Conservation (phyloP, 2,329 filamentous ascomycete genomes). For the Shiraia sp. region DNA sequence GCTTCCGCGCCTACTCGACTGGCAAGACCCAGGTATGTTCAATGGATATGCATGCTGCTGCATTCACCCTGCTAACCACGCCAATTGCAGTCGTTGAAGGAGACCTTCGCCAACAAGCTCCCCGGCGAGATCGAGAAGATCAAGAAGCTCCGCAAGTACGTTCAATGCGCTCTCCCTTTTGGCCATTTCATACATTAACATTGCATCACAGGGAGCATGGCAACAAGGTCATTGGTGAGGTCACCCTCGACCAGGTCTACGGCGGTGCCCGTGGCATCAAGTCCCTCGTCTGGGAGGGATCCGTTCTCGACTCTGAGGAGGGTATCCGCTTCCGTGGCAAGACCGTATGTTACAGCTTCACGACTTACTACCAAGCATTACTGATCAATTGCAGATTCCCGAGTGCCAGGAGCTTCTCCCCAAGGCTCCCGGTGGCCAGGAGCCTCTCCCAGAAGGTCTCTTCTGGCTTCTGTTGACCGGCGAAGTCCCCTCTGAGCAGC, state of each 20-base stretch:
- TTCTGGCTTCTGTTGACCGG: constrained; percentile 99
- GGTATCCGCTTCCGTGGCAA: constrained; percentile 99
- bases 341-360: constrained; percentile 61
- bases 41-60: constrained; percentile 5
- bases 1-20: constrained; percentile 87
- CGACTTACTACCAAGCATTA: constrained; percentile 13
- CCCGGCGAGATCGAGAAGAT: constrained; percentile 98
- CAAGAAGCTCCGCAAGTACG: constrained; percentile 94
- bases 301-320: constrained; percentile 97
- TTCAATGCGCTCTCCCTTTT: constrained; percentile 1
- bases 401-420: constrained; percentile 98
- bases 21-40: constrained; percentile 76
- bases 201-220: constrained; percentile 75
- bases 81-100: constrained; percentile 80
- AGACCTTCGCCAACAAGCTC: constrained; percentile 94
- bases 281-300: constrained; percentile 93
- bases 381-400: constrained; percentile 66
- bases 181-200: constrained; percentile 29
- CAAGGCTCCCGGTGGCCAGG: constrained; percentile 93
- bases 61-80: constrained; percentile 29
- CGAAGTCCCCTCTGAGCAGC: constrained; percentile 96
- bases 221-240: constrained; percentile 93
- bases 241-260: constrained; percentile 99
- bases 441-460: constrained; percentile 97
- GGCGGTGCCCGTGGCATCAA: constrained; percentile 99